Conservation (phyloP, 73 alveolate species). For the Effrenium voratum region DNA sequence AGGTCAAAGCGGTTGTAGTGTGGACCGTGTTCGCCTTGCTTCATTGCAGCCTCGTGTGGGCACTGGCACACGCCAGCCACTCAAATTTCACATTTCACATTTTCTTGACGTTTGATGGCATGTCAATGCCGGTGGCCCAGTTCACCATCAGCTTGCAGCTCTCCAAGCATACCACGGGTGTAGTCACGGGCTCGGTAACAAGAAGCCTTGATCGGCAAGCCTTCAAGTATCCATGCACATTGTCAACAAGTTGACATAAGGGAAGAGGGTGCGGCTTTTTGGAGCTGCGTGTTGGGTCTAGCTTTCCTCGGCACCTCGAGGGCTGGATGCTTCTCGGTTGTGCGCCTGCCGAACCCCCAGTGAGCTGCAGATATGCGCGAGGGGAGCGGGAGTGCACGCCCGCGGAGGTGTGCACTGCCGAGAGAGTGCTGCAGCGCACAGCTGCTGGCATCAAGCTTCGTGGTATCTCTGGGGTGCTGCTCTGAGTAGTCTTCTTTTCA, state of each 20-base stretch:
- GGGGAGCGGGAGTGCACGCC: neutral
- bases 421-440: constrained; percentile 44
- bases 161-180: neutral
- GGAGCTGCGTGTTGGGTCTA: neutral
- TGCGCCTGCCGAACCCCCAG: neutral
- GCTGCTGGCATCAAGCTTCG: constrained; percentile 62
- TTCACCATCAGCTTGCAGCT: constrained; percentile 62
- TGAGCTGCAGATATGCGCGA: neutral
- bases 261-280: no score
- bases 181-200: neutral
- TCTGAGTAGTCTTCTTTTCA: neutral
- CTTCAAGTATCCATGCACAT: no score
- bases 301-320: neutral
- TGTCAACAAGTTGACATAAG: no score
- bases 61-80: constrained; percentile 30
- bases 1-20: constrained; percentile 35
- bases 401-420: neutral
- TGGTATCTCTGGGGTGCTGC: constrained; percentile 44
- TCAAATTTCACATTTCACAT: neutral
- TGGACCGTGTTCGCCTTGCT: constrained; percentile 71
- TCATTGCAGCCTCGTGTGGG: constrained; percentile 57
- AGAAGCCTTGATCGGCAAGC: no score
- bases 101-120: neutral
- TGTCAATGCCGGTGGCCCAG: neutral
- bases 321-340: constrained; percentile 32